A percentile compares a stretch with the other conserved stretches of the same genome.
These are phyloP conservation scores for Schwanniomyces yamadae DNA, from an alignment of 805 yeast species.

Conservation along the genomic window DNA sequence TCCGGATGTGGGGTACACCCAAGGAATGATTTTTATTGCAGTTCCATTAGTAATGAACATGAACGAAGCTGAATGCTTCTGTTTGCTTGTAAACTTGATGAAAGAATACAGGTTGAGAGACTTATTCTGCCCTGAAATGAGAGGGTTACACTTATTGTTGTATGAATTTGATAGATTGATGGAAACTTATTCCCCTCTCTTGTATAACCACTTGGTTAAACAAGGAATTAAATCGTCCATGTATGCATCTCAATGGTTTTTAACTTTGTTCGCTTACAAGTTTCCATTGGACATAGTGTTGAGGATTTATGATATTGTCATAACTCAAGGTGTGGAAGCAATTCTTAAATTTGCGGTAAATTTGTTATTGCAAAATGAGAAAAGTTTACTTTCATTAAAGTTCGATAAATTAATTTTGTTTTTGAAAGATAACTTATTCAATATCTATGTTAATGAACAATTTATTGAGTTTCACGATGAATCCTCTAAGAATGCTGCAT, in stretches of 20 bases:
- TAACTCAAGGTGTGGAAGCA: conserved; percentile 90
- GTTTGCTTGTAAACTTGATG: conserved; percentile 79
- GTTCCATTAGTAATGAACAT: conserved; percentile 82
- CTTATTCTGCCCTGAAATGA: conserved; percentile 85
- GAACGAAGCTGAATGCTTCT: conserved; percentile 82
- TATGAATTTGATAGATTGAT: conserved; percentile 89
- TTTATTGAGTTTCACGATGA: conserved; percentile 18
- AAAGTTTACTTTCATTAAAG: conserved; percentile 53
- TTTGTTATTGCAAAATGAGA: conserved; percentile 68
- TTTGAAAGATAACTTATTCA: conserved; percentile 77
- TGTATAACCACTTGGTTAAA: conserved; percentile 72
- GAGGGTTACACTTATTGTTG: conserved; percentile 79
- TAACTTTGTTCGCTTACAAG: conserved; percentile 91
- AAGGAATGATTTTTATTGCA: conserved; percentile 93
- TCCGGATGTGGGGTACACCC: conserved; percentile 94
- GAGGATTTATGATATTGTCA: conserved; percentile 81
- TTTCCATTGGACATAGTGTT: conserved; percentile 88
- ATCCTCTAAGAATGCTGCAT: conserved; percentile 9
- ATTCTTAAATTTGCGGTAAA: conserved; percentile 81
- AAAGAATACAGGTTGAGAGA: conserved; percentile 77
- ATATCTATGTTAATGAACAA: conserved; percentile 54
- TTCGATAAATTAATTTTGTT: conserved; percentile 79
- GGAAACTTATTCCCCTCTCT: conserved; percentile 71
- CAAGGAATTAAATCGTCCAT: conserved; percentile 90
- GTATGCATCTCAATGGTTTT: conserved; percentile 98